Conservation (phyloP, 2,329 filamentous ascomycete genomes). For the Neocatenulostroma microsporum region DNA sequence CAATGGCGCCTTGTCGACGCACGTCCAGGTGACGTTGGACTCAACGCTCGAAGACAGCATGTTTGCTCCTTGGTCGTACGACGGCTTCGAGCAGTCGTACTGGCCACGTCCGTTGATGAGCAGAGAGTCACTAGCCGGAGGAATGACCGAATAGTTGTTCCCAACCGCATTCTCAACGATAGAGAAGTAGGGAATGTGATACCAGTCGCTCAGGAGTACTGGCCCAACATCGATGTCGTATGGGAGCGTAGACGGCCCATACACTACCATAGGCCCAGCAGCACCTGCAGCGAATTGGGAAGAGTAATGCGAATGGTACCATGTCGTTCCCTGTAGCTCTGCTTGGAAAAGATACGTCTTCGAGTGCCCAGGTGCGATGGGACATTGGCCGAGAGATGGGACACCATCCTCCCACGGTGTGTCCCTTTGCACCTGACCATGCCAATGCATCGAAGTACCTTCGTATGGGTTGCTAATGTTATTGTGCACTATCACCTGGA, state of each 20-base stretch:
- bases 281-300: slow-evolving; percentile 27
- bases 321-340: slow-evolving; percentile 28
- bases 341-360: slow-evolving; percentile 36
- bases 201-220: slow-evolving; percentile 39
- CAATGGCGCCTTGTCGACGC: slow-evolving; percentile 22
- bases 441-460: slow-evolving; percentile 56
- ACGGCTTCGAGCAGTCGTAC: slow-evolving; percentile 22
- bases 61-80: slow-evolving; percentile 13
- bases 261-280: slow-evolving; percentile 25
- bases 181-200: slow-evolving; percentile 29
- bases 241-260: slow-evolving; percentile 29
- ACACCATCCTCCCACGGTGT: slow-evolving; percentile 61
- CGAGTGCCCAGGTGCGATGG: slow-evolving; percentile 47
- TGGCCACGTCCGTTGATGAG: slow-evolving; percentile 26
- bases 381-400: slow-evolving; percentile 55
- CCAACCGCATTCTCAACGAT: slow-evolving; percentile 28
- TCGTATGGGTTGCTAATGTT: slow-evolving; percentile 44
- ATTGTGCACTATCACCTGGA: slow-evolving; percentile 60
- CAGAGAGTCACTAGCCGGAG: slow-evolving; percentile 27
- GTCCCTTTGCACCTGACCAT: slow-evolving; percentile 62
- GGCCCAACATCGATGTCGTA: slow-evolving; percentile 40
- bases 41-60: slow-evolving; percentile 15
- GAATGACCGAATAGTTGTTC: slow-evolving; percentile 14
- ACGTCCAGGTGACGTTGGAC: slow-evolving; percentile 21
- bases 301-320: slow-evolving; percentile 35